Evolutionary conservation across 495 filamentous ascomycete species (phyloP), one percentile per base, ranked within the genome.

Genomic region (Saxispiralis lemnorum): DNA sequence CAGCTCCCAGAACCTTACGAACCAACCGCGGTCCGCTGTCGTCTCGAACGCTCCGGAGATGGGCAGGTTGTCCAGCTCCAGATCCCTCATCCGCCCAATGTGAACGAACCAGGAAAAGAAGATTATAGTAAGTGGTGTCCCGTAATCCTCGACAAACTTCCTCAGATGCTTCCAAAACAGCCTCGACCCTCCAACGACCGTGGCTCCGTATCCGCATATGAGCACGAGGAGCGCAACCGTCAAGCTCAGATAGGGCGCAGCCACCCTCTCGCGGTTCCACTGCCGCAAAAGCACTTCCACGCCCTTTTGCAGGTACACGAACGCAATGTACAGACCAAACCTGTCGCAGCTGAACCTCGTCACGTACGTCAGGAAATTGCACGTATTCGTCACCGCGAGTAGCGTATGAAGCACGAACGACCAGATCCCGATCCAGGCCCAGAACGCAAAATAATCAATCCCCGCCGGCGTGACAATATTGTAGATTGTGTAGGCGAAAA

Each of bases 1-100:
- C 36, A 93, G 71, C 48, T 88, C 71, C 88, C 88, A 95, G 59
- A 96, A 93, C 49, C 73, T 63, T 7, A 96, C 71, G 41, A 95
- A 69, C 88, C 88, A 96, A 35, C 67, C 65, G 6, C 87, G 70
- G 50, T 83, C 75, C 0, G 63, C 61, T 0, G 88, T 93, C 1
- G 88, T 87, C 49, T 75, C 78, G 66, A 18, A 15, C 7, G 7
- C 13, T 10, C 30, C 40, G 10, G 18, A 50, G 18, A 60, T 36
- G 46, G 59, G 62, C 24, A 51, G 44, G 28, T 40, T 38, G 12
- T 57, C 41, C 12, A 63, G 43, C 17, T 59, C 54, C 51, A 16
- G 61, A 56, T 17, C 60, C 60, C 38, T 63, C 62, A 45, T 59
- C 56, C 58, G 31, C 31, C 15, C 7, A 35, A 6, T 14, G 2